Conservation (phyloP, 345 rosid species). For the Crucihimalaya himalaica region DNA sequence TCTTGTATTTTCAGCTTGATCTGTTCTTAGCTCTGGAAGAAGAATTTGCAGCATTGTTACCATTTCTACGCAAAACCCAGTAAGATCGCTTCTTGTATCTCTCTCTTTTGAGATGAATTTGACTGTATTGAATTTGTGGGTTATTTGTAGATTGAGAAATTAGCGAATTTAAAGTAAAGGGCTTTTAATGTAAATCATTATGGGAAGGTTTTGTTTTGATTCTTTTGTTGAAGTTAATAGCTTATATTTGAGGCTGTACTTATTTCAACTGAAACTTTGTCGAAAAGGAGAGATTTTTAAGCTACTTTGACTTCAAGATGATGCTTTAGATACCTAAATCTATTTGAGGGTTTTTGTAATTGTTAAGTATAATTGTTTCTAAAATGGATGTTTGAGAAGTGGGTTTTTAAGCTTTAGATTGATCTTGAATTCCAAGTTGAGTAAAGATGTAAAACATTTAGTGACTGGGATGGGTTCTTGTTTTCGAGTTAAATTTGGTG, state of each 20-base stretch:
- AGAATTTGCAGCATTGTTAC: constrained; percentile 26
- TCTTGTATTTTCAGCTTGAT: constrained; percentile 36
- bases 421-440: neutral
- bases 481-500: neutral
- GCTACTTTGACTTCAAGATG: constrained; percentile 30
- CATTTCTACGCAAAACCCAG: constrained; percentile 3
- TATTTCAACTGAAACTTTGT: constrained; percentile 1
- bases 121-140: neutral
- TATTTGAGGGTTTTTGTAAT: neutral
- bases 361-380: neutral
- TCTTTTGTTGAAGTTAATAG: constrained; percentile 7
- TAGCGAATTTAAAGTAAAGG: constrained; percentile 8
- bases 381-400: neutral
- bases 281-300: constrained; percentile 14
- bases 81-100: constrained; percentile 23
- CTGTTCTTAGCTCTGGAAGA: constrained; percentile 33
- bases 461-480: neutral
- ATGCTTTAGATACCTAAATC: constrained; percentile 23
- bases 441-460: neutral
- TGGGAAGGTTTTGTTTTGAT: neutral
- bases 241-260: constrained; percentile 1
- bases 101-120: constrained; percentile 4
- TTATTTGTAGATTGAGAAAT: neutral
- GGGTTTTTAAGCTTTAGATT: neutral
- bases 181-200: neutral